Evolutionary conservation across 108 stramenopile species (phyloP), one percentile per base, ranked within the genome.

Genomic region (Nitzschia sp.): DNA sequence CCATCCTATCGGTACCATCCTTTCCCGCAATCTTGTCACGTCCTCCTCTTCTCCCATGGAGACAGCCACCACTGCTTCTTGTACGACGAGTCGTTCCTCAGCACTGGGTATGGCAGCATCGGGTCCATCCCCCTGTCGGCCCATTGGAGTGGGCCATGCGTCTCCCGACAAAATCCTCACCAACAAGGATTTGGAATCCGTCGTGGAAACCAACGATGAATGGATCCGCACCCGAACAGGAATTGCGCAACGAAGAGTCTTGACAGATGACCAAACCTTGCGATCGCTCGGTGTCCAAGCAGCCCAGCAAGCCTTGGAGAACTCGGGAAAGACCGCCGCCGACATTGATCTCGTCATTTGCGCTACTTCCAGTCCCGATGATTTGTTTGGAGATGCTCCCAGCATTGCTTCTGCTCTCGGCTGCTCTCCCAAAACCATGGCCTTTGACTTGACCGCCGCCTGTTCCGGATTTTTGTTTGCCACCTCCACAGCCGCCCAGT

Each of bases 381-480:
- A 98, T 76, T 63, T 98, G 53, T 98, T 97, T 68, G 97, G 97
- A 2, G 97, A 98, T 76, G 97, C 96, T 19, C 77, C 95, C 7
- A 68, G 83, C 44, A 87, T 98, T 52, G 93, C 94, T 8, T 60
- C 81, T 15, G 78, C 87, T 10, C 44, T 95, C 46, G 96, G 96
- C 25, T 86, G 91, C 72, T 52, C 83, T 12, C 55, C 62, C 15
- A 77, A 83, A 20, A 88, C 90, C 14, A 84, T 95, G 55, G 97
- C 92, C 14, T 98, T 97, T 78, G 97, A 98, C 81, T 66, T 98
- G 11, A 96, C 95, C 9, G 97, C 97, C 8, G 97, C 97, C 6
- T 98, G 97, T 80, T 87, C 85, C 0, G 97, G 97, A 65, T 98
- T 98, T 72, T 77, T 98, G 39, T 97, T 98, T 80, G 95, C 79